phyloP scores from a whole-genome alignment of 192 early-diverging fungal genomes.

The Neocallimastix lanati region DNA sequence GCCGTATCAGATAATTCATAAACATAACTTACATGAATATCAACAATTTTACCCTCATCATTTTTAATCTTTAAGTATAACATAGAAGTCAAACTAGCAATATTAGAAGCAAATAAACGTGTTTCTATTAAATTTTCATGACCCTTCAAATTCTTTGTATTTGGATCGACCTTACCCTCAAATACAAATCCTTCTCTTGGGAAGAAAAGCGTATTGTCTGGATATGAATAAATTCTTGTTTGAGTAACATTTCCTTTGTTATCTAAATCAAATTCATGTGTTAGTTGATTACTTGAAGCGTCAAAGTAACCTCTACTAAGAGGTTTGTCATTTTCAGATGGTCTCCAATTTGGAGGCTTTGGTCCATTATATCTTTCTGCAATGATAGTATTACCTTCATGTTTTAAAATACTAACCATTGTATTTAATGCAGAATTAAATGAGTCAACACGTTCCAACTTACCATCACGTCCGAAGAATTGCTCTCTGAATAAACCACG shows the following conservation, averaged over 20 bases:
- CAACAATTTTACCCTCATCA: not conserved
- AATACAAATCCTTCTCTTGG: conserved; percentile 3
- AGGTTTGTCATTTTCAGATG: conserved; percentile 8
- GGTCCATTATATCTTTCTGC: not conserved
- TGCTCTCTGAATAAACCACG: conserved; percentile 1
- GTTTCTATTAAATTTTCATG: not conserved
- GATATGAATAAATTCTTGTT: conserved; percentile 14
- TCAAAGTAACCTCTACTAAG: conserved; percentile 8
- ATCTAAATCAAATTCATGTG: conserved; percentile 10
- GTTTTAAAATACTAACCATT: conserved; percentile 1
- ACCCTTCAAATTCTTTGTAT: not conserved
- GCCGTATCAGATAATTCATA: not conserved
- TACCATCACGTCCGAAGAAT: conserved; percentile 1
- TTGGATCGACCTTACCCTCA: not conserved
- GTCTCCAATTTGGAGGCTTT: conserved; percentile 19
- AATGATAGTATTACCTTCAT: not conserved
- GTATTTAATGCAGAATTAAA: not conserved
- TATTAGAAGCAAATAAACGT: not conserved
- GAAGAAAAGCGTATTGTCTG: conserved; percentile 1
- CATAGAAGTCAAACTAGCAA: not conserved
- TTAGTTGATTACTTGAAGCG: not conserved
- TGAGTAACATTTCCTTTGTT: not conserved
- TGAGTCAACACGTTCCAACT: not conserved
- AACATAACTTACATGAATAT: not conserved
- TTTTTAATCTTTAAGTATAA: not conserved